Base-by-base conservation (phyloP, 352 stramenopile genomes). In the Pythium coloratum region DNA sequence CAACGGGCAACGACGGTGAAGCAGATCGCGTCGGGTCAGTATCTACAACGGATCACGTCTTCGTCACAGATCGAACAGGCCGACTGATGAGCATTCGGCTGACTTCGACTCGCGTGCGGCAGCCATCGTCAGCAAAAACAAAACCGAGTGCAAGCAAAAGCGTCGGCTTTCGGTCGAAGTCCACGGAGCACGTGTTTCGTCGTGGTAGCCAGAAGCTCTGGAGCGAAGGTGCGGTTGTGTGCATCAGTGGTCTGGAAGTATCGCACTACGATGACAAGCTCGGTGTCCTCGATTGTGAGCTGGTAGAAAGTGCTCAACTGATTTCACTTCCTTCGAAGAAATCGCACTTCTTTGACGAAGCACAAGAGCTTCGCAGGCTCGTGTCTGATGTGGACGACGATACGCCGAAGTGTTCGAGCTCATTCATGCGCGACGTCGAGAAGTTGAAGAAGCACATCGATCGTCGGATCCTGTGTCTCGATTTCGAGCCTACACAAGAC, bases 251-350 rank as follows among this genome's bases (percentile, higher is more conserved):
- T 20, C 59, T 91, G 20, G 78, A 89, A 51, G 54, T 91, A 12
- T 91, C 82, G 32, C 82, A 91, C 54, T 88, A 77, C 26, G 82
- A 91, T 49, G 76, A 89, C 33, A 71, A 76, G 57, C 62, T 91
- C 12, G 70, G 67, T 10, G 36, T 91, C 18, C 65, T 91, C 30
- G 82, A 89, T 64, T 87, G 82, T 55, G 65, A 80, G 3, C 44
- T 89, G 49, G 75, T 81, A 4, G 82, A 90, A 68, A 84, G 76
- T 55, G 77, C 80, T 26, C 73, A 83, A 46, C 70, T 88, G 8
- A 57, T 85, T n/a, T 83, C 80, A 6, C 77, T 75, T 54, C 82
- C 82, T 8, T 86, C 82, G 6, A 82, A 86, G 42, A 88, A 78
- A n/a, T 90, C 82, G 6, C 70, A 71, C 51, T 84, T 89, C 49